Conservation (phyloP, 345 rosid species). For the Melastoma malabathricum region DNA sequence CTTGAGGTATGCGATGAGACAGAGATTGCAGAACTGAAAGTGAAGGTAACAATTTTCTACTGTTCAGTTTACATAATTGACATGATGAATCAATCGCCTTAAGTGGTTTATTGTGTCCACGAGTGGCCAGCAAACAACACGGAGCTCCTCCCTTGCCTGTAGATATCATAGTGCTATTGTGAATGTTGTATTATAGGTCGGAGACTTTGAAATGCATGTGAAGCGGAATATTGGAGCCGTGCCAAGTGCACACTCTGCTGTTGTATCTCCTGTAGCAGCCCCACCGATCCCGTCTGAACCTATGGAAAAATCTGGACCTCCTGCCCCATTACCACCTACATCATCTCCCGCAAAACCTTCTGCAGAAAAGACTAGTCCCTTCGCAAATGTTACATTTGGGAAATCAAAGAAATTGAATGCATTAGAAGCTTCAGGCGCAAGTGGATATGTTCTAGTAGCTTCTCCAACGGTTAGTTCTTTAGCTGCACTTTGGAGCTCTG, state of each 20-base stretch:
- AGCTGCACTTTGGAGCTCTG: slow-evolving; percentile 2
- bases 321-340: slow-evolving; percentile 23
- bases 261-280: slow-evolving; percentile 50
- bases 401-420: slow-evolving; percentile 63
- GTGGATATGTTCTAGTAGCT: slow-evolving; percentile 51
- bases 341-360: slow-evolving; percentile 35
- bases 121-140: too few relatives aligned
- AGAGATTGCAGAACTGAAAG: slow-evolving; percentile 72
- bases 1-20: slow-evolving; percentile 94
- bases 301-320: slow-evolving; percentile 43
- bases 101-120: neutral
- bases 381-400: slow-evolving; percentile 40
- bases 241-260: slow-evolving; percentile 26
- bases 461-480: slow-evolving; percentile 51
- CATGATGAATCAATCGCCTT: neutral
- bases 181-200: slow-evolving; percentile 42
- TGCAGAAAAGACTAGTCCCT: slow-evolving; percentile 46
- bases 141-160: too few relatives aligned
- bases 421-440: slow-evolving; percentile 70
- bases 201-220: slow-evolving; percentile 85
- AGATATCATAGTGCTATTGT: neutral
- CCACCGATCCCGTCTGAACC: slow-evolving; percentile 81
- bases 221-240: slow-evolving; percentile 52
- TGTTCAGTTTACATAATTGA: neutral
- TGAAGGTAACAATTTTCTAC: slow-evolving; percentile 47